phyloP scores from a whole-genome alignment of 2,329 filamentous ascomycete genomes.

The Hysterium pulicare region DNA sequence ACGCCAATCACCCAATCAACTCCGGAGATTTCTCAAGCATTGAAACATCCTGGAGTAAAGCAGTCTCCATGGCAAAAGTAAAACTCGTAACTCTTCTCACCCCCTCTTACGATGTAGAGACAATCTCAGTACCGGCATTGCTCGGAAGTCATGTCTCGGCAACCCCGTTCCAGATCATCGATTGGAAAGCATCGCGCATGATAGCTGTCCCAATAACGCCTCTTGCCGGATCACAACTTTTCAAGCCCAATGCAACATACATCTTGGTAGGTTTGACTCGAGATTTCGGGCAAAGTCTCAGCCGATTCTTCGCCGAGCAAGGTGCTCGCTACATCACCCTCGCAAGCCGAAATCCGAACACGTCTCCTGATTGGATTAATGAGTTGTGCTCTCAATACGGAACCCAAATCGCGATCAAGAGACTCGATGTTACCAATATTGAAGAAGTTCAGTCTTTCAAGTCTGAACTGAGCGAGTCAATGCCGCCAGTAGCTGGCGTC shows the following conservation, averaged over 20 bases:
- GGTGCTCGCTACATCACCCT: conserved; percentile 16
- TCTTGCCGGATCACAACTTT: not conserved
- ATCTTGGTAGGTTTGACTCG: not conserved
- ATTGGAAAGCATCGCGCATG: not conserved
- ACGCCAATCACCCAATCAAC: not conserved
- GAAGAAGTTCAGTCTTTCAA: not conserved
- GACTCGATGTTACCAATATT: conserved; percentile 1
- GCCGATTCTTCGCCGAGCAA: conserved; percentile 1
- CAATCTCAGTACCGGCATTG: not conserved
- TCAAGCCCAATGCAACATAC: not conserved
- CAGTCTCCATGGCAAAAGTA: not conserved
- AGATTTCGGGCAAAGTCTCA: not conserved
- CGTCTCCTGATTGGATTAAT: conserved; percentile 24
- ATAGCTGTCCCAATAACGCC: not conserved
- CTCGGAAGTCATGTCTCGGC: not conserved
- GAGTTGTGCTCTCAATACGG: conserved; percentile 6
- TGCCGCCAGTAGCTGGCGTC: conserved; percentile 7
- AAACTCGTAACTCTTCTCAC: not conserved
- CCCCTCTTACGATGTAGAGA: not conserved
- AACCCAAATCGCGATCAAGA: not conserved
- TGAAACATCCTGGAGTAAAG: not conserved
- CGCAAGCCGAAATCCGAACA: conserved; percentile 35
- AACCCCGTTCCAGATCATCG: not conserved
- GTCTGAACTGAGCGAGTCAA: not conserved
- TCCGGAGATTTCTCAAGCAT: no score